Base-by-base conservation (phyloP, 805 yeast species). In the Candida palmyrensis region DNA sequence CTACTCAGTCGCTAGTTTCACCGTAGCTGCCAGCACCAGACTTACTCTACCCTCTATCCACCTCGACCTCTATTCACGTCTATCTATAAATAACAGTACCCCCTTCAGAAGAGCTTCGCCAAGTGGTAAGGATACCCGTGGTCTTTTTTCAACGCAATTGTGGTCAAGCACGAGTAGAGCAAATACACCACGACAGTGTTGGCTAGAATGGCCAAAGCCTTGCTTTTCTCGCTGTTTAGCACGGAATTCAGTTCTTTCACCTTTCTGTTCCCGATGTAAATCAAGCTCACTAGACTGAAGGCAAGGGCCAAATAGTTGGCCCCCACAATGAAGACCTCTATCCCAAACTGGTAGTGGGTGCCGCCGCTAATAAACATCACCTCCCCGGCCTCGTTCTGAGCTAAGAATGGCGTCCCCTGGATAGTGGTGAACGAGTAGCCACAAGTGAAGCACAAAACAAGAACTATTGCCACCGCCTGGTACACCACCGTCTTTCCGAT, bases 371-470 rank as follows among this genome's bases (percentile, higher is more conserved):
- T 68, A 44, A 62, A 68, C 55, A 77, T 71, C 3, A 79, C 50
- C n/a, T 61, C 57, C 9, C 73, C 75, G 3, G 73, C 48, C 2
- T 68, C 74, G 45, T 71, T 61, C 35, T 60, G 63, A 1, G 80
- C 77, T 13, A 83, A 41, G 30, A 84, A 75, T 3, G 90, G 87
- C 1, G 78, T 75, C 1, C 68, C 66, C 43, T 79, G 66, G 33
- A 79, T 77, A 17, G 70, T 55, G 1, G 82, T 71, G 49, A 77
- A 84, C 57, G 75, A 79, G 43, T 73, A 73, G 1, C 94, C 94
- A 22, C 82, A 67, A 8, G 73, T 55, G 32, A 75, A 71, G 1
- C 68, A 37, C 25, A 73, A 49, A 10, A 77, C 66, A 1, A 63
- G 41, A 4, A 56, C 39, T 4, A 78, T 52, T 2, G 71, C 45